Base-by-base conservation (phyloP, 2,329 filamentous ascomycete genomes). In the Pseudocercospora crystallina region DNA sequence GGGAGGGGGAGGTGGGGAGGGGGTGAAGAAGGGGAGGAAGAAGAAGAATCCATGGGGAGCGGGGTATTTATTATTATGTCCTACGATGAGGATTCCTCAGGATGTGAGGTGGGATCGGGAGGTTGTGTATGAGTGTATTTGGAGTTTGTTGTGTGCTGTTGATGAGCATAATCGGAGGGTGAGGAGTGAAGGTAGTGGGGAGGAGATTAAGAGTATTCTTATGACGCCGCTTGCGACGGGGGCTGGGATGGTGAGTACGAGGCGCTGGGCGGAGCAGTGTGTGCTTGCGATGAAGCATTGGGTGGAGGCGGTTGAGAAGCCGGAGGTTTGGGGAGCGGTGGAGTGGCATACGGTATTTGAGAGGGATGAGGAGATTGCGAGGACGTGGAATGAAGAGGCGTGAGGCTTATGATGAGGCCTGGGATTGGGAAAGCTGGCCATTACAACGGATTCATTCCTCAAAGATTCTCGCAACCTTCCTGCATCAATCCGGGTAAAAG, bases 171-270 rank as follows among this genome's bases (percentile, higher is more conserved):
- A 81, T 61, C 65, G 69, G 7, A 41, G 31, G 43, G 5, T 49
- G 30, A 8, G 53, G 42, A 9, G 17, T 20, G n/a, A 45, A 51
- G 30, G 51, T 20, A 17, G 47, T 36, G 61, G 62, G 4, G 60
- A 61, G 56, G 79, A 51, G 39, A 41, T 80, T 41, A 39, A 57
- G 5, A 73, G 63, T 11, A 53, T 81, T 8, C 64, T 81, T 11
- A 78, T 81, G 71, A 77, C 78, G 5, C 79, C 79, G 0, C 52
- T 81, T 56, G 79, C 74, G 2, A 79, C 76, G 1, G 79, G 79
- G 1, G 61, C 70, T 5, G 78, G 79, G 0, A 51, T 53, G 0
- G 71, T 80, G 31, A 76, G 70, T 57, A 57, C 71, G 5, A 65
- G 75, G 56, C 70, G 67, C 2, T 81, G 79, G 78, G 77, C 79